These are phyloP conservation scores for Inonotus hispidus DNA, from an alignment of 1,284 basidiomycete species.

Conservation along the genomic window DNA sequence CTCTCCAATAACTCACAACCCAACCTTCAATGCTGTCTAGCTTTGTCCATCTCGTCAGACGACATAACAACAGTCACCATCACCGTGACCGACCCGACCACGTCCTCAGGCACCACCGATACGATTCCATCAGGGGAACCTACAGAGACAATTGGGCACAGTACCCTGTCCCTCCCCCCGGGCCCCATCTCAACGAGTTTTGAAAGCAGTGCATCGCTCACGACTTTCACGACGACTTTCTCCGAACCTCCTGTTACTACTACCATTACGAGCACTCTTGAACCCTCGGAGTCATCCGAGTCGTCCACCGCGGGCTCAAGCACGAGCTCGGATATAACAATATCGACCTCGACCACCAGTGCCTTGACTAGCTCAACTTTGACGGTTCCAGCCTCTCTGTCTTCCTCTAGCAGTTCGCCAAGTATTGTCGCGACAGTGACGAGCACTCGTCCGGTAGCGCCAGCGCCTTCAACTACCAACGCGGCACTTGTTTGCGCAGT, in stretches of 20 bases:
- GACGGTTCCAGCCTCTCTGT: not conserved
- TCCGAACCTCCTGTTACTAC: not conserved
- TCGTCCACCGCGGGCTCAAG: not conserved
- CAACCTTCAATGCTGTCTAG: not conserved
- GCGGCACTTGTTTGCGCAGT: not conserved
- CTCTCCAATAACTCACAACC: not conserved
- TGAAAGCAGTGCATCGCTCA: not conserved
- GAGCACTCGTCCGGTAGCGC: not conserved
- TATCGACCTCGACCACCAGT: not conserved
- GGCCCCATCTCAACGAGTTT: not conserved
- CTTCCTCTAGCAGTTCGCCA: not conserved
- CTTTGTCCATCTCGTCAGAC: not conserved
- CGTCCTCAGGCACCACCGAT: not conserved
- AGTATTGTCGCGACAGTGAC: not conserved
- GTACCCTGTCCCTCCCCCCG: not conserved
- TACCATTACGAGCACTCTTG: not conserved
- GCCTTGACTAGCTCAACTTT: not conserved
- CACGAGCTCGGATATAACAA: not conserved
- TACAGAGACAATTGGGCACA: slow-evolving; percentile 3
- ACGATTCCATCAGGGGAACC: not conserved
- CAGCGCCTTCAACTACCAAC: not conserved
- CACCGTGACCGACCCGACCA: not conserved
- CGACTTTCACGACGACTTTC: slow-evolving; percentile 4
- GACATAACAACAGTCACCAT: not conserved
- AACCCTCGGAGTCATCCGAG: not conserved